Conservation (phyloP, 345 rosid genomes). For the Luvunga scandens region DNA sequence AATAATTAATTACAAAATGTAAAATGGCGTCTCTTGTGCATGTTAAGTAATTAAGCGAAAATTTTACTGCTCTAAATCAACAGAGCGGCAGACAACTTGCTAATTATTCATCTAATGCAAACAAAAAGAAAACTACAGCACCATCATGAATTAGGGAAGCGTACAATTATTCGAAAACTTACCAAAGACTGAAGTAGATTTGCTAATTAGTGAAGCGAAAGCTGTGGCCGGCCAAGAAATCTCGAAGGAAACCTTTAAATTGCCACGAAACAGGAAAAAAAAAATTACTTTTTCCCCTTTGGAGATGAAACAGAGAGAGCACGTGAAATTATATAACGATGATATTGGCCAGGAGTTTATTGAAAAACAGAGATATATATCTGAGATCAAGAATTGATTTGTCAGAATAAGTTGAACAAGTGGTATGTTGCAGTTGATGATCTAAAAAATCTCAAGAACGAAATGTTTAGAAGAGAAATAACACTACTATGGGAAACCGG, state of each 20-base stretch:
- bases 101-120: not conserved
- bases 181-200: conserved; percentile 12
- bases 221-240: not conserved
- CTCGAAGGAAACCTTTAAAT: conserved; percentile 25
- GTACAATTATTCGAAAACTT: not conserved
- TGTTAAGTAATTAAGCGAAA: not conserved
- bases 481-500: not conserved
- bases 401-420: not conserved
- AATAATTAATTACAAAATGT: too few relatives aligned
- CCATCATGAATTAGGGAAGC: not conserved
- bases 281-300: not conserved
- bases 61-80: not conserved
- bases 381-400: not conserved
- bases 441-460: too few relatives aligned
- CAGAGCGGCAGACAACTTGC: not conserved
- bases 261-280: not conserved
- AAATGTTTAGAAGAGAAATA: not conserved
- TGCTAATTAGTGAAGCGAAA: not conserved
- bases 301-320: not conserved
- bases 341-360: too few relatives aligned
- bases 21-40: not conserved
- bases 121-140: not conserved
- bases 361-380: too few relatives aligned
- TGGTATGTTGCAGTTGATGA: not conserved
- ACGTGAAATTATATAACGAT: too few relatives aligned